Conservation (phyloP, 83 land plant species). For the Diphasiastrum complanatum region DNA sequence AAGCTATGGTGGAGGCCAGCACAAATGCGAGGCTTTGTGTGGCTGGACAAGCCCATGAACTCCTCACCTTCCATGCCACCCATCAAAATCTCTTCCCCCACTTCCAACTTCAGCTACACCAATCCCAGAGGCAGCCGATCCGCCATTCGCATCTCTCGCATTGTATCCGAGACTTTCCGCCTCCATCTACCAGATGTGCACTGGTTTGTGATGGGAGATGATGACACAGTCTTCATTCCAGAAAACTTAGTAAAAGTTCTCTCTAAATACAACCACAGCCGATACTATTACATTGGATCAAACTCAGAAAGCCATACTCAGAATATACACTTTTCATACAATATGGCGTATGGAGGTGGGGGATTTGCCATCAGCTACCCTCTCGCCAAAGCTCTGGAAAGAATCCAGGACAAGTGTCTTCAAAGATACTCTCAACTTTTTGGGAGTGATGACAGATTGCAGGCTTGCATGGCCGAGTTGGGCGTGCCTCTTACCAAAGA, state of each 20-base stretch:
- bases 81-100: conserved; percentile 44
- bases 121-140: conserved; percentile 53
- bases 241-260: conserved; percentile 65
- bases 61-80: conserved; percentile 25
- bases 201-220: conserved; percentile 96
- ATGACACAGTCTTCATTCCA: conserved; percentile 73
- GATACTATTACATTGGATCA: conserved; percentile 66
- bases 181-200: conserved; percentile 45
- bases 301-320: conserved; percentile 82
- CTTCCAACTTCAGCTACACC: conserved; percentile 52
- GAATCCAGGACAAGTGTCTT: conserved; percentile 55
- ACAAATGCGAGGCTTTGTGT: conserved; percentile 39
- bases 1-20: no score
- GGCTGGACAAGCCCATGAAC: conserved; percentile 14
- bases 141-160: conserved; percentile 68
- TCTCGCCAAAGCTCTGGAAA: conserved; percentile 43
- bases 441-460: conserved; percentile 72
- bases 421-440: conserved; percentile 52
- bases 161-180: conserved; percentile 49
- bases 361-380: conserved; percentile 72
- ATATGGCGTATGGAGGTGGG: conserved; percentile 88
- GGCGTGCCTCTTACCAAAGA: conserved; percentile 68
- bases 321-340: conserved; percentile 46
- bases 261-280: conserved; percentile 53
- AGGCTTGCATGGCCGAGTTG: conserved; percentile 65